Evolutionary conservation across 306 rosid genomes (phyloP).

Genomic region (Hippophae tibetana): DNA sequence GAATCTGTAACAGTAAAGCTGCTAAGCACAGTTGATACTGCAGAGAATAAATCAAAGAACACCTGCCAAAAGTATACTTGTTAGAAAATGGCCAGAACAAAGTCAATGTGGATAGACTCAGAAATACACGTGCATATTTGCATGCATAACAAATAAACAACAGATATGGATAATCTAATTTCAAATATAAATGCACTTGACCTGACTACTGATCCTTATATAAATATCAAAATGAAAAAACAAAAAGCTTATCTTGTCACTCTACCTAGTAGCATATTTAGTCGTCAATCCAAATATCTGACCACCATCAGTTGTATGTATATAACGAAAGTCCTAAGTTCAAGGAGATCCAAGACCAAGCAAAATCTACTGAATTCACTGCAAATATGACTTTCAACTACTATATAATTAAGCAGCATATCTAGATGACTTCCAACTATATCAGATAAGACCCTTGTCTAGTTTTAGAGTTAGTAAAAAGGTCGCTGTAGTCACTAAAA

Average conservation of each 20-base stretch:
- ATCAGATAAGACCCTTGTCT: too few relatives aligned
- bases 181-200: too few relatives aligned
- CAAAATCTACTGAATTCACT: background rate
- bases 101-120: background rate
- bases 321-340: too few relatives aligned
- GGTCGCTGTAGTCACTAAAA: too few relatives aligned
- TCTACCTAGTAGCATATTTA: background rate
- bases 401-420: background rate
- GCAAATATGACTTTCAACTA: background rate
- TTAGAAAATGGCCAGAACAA: slow-evolving; percentile 18
- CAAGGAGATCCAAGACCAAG: background rate
- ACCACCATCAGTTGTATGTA: background rate
- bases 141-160: background rate
- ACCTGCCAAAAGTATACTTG: slow-evolving; percentile 42
- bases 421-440: too few relatives aligned
- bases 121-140: background rate
- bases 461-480: too few relatives aligned
- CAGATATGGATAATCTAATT: too few relatives aligned
- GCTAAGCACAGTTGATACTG: slow-evolving; percentile 29
- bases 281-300: background rate
- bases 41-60: slow-evolving; percentile 40
- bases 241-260: background rate
- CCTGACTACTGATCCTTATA: background rate
- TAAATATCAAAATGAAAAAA: background rate
- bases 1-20: slow-evolving; percentile 28